Conservation (phyloP, 2,329 filamentous ascomycete genomes). For the Stromatinia cepivora region DNA sequence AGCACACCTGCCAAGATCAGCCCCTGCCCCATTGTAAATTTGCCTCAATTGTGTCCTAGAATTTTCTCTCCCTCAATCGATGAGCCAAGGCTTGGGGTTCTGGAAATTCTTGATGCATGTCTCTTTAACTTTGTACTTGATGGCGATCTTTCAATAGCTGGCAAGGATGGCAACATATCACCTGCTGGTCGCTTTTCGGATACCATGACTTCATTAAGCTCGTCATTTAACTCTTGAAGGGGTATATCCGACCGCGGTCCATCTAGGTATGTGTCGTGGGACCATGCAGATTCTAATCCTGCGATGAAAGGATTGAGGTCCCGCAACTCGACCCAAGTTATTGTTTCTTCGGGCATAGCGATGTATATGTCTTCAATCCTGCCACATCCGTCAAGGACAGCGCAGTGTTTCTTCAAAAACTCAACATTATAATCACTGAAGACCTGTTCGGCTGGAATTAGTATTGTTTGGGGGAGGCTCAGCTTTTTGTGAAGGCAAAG, state of each 20-base stretch:
- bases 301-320: constrained; percentile 51
- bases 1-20: constrained; percentile 36
- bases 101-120: constrained; percentile 53
- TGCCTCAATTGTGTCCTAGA: constrained; percentile 36
- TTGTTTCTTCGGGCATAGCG: constrained; percentile 53
- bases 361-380: constrained; percentile 62
- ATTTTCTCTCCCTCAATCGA: constrained; percentile 40
- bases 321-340: constrained; percentile 55
- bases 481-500: not conserved
- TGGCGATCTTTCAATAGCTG: constrained; percentile 25
- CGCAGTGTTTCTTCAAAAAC: constrained; percentile 56
- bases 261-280: constrained; percentile 53
- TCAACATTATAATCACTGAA: constrained; percentile 47
- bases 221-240: not conserved
- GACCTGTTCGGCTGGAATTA: not conserved
- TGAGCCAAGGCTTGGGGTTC: constrained; percentile 49
- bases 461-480: not conserved
- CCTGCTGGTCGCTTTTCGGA: constrained; percentile 44
- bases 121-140: constrained; percentile 48
- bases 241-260: constrained; percentile 29
- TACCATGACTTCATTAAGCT: not conserved
- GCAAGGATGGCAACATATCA: constrained; percentile 44
- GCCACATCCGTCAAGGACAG: constrained; percentile 55
- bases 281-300: constrained; percentile 57
- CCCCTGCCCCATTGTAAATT: constrained; percentile 30